Base-by-base conservation (phyloP, 1,284 basidiomycete genomes). In the Leccinum cinnamomeum region DNA sequence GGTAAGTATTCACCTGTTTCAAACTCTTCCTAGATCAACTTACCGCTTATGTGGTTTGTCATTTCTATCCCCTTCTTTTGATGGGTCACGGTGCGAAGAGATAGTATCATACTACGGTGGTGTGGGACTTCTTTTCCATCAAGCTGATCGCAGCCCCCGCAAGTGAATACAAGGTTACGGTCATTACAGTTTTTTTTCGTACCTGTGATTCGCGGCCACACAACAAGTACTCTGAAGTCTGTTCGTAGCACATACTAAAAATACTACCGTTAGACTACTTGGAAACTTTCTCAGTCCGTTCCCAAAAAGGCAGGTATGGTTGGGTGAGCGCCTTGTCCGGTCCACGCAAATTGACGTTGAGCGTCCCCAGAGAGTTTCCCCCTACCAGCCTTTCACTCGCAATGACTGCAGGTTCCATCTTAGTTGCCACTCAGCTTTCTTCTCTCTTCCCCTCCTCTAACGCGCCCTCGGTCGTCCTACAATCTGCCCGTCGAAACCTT, bases 371-470 rank as follows among this genome's bases (percentile, higher is more conserved):
- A 1, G 20, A 57, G 46, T 35, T 35, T 56, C 44, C 44, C 56
- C 48, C 48, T 16, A 28, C 50, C 25, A 1, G 25, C 25, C 16
- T 51, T 53, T 28, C 3, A 30, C 39, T 41, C 46, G 56, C 55
- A 28, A 75, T 76, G 75, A 80, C 81, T 72, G 77, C 82, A 56
- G 74, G 76, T 44, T 76, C 77, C 56, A 76, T 87, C 62, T 75
- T 91, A 56, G 79, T 89, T 61, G 78, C 87, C 23, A 79, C 85
- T 3, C 88, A 89, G 63, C 76, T 90, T 39, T 90, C 89, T 2
- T 82, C 86, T 3, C 77, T 91, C 50, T 85, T 82, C 67, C 78
- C 86, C 3, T 75, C 80, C 25, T 71, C 81, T 16, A 82, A 83
- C 53, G 78, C 85, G 0, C 78, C 80, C n/a, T 80, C 82, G 0